Conservation (phyloP, 2,329 filamentous ascomycete species). For the Alternaria metachromatica region DNA sequence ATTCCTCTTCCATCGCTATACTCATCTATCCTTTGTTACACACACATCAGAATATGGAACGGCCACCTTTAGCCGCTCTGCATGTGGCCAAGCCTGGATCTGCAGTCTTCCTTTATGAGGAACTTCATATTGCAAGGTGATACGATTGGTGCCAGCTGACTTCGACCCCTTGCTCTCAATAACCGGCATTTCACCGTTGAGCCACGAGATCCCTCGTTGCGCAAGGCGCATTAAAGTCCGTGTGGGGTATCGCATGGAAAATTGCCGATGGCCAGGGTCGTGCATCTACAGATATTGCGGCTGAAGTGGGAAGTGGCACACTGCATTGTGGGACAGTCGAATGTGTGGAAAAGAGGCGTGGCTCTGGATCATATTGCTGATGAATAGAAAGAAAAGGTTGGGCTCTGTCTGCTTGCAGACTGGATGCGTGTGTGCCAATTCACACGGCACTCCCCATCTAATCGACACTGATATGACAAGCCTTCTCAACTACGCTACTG, state of each 20-base stretch:
- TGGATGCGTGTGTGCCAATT: neutral
- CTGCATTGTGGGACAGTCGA: conserved; percentile 10
- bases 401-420: neutral
- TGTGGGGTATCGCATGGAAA: conserved; percentile 17
- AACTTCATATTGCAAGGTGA: conserved; percentile 7
- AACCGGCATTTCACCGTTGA: conserved; percentile 16
- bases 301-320: neutral
- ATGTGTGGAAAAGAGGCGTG: neutral
- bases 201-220: conserved; percentile 4
- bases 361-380: conserved; percentile 26
- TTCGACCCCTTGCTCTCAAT: neutral
- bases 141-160: conserved; percentile 5
- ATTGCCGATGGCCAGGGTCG: conserved; percentile 3
- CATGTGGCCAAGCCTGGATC: neutral
- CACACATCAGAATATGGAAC: neutral
- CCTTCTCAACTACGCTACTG: neutral
- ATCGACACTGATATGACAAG: neutral
- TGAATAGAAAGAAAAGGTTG: conserved; percentile 24
- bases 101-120: neutral
- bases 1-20: neutral
- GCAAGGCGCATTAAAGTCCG: conserved; percentile 1
- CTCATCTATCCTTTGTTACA: conserved; percentile 8
- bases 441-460: neutral
- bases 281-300: conserved; percentile 15
- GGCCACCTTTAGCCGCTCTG: conserved; percentile 11